Evolutionary conservation across 1,284 basidiomycete species (phyloP).

Genomic region (Schizophyllum commune): DNA sequence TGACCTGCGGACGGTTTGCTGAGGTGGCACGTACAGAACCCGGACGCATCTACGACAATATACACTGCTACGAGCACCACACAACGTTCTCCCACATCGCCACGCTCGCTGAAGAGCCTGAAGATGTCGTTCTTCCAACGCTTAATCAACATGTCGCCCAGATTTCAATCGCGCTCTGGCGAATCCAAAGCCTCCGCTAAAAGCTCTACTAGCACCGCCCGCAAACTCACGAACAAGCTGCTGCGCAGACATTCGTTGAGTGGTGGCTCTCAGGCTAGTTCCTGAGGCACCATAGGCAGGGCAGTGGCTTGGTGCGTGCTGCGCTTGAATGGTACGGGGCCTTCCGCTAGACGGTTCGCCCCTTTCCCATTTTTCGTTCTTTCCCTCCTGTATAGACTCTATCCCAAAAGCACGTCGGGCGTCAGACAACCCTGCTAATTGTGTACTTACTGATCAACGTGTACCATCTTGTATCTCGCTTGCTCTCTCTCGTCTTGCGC

Average conservation of each 20-base stretch:
- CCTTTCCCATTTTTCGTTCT: background rate
- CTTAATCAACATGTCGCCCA: conserved; percentile 25
- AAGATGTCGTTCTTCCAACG: conserved; percentile 47
- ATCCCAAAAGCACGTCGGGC: background rate
- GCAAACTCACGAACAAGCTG: background rate
- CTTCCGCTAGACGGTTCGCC: background rate
- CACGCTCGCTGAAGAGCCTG: conserved; percentile 24
- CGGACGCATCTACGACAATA: conserved; percentile 32
- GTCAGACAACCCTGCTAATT: background rate
- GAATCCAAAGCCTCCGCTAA: background rate
- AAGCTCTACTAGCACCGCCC: background rate
- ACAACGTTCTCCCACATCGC: conserved; percentile 34
- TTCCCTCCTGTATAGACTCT: background rate
- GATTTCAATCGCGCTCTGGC: background rate
- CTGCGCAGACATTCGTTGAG: background rate
- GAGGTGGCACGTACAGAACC: conserved; percentile 30
- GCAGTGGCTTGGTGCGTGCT: background rate
- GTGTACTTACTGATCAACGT: background rate
- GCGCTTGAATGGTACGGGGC: background rate
- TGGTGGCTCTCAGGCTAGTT: background rate
- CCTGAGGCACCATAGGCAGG: background rate
- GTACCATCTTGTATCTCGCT: background rate
- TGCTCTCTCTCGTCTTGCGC: background rate
- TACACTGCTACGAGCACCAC: conserved; percentile 44
- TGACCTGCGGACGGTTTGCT: conserved; percentile 3